Conservation (phyloP, 129 eudicot species). For the Ambrosia trifida region DNA sequence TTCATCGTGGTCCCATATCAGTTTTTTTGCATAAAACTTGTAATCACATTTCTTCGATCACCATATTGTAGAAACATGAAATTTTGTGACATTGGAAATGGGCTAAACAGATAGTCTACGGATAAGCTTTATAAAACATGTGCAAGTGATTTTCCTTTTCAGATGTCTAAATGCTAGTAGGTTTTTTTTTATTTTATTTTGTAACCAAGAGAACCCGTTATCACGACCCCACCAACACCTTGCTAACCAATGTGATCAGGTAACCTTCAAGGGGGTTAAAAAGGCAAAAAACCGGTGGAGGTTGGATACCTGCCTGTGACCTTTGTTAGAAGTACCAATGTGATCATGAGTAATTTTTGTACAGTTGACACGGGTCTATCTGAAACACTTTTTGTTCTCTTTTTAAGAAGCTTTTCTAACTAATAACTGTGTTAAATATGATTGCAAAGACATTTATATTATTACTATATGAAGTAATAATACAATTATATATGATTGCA, state of each 20-base stretch:
- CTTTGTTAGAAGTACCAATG: too few species aligned
- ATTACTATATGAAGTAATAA: neutral
- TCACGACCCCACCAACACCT: too few species aligned
- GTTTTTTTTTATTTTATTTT: too few species aligned
- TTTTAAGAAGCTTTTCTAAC: neutral
- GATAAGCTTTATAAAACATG: neutral
- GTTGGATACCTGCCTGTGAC: too few species aligned
- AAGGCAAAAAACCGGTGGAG: neutral
- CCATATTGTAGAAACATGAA: neutral
- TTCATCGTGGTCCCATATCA: neutral
- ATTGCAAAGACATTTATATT: neutral
- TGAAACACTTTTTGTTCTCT: neutral
- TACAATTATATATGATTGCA: neutral
- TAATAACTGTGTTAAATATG: neutral
- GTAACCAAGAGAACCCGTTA: too few species aligned
- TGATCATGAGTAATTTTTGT: neutral
- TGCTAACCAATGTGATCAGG: too few species aligned
- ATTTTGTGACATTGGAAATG: neutral
- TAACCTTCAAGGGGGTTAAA: too few species aligned
- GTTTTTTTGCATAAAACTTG: neutral
- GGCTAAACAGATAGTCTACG: neutral
- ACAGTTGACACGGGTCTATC: neutral
- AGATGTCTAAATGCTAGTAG: neutral
- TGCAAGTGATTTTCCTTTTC: neutral
- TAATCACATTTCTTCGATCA: conserved; percentile 10